These are phyloP conservation scores for Rhizomucor miehei DNA, from an alignment of 371 early-diverging fungal species.

Conservation along the genomic window DNA sequence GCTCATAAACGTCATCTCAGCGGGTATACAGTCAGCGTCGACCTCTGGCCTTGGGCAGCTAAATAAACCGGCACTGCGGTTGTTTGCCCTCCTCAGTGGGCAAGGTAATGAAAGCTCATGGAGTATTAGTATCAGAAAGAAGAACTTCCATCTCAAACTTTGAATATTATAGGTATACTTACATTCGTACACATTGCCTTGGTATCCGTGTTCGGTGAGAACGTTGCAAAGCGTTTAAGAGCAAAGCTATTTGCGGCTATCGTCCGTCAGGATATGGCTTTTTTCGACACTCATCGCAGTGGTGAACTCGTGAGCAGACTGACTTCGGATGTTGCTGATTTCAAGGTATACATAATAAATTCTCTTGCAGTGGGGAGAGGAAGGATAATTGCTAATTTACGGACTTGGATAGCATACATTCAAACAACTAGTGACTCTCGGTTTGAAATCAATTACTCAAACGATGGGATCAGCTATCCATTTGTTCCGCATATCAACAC, in stretches of 20 bases:
- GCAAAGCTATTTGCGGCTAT: slow-evolving; percentile 54
- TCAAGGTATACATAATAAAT: slow-evolving; percentile 45
- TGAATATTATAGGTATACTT: slow-evolving; percentile 50
- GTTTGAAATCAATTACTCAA: slow-evolving; percentile 69
- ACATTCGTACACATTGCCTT: slow-evolving; percentile 74
- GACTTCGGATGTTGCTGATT: slow-evolving; percentile 70
- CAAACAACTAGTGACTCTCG: slow-evolving; percentile 67
- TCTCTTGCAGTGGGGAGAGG: too few relatives aligned
- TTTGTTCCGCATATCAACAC: slow-evolving; percentile 61
- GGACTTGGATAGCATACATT: slow-evolving; percentile 53
- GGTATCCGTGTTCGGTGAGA: slow-evolving; percentile 73
- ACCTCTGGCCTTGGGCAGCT: slow-evolving; percentile 31
- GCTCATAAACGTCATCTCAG: slow-evolving; percentile 65
- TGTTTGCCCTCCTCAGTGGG: slow-evolving; percentile 52
- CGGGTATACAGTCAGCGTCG: slow-evolving; percentile 12
- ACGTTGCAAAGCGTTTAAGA: slow-evolving; percentile 58
- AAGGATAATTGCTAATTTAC: neutral
- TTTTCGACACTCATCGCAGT: slow-evolving; percentile 67
- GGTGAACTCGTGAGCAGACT: slow-evolving; percentile 68
- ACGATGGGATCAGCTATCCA: slow-evolving; percentile 67
- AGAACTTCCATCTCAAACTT: too few relatives aligned
- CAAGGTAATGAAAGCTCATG: slow-evolving; percentile 57
- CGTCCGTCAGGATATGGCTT: slow-evolving; percentile 66
- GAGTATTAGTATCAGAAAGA: too few relatives aligned
- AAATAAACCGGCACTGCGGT: slow-evolving; percentile 52